These are phyloP conservation scores for Tulasnella sp. DNA, from an alignment of 768 basidiomycete species.

Conservation along the genomic window DNA sequence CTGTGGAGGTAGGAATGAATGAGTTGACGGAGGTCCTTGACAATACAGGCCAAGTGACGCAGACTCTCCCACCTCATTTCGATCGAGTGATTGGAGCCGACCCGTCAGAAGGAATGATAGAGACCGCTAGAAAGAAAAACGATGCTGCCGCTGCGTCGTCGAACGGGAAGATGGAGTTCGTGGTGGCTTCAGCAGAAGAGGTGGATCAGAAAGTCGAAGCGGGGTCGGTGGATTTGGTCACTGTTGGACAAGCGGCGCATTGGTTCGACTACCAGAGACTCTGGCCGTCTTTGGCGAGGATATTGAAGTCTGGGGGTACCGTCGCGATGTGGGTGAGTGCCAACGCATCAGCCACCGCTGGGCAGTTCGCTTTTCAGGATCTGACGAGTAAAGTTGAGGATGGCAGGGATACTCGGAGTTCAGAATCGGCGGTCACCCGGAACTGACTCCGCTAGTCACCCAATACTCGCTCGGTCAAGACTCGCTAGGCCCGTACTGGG, in stretches of 20 bases:
- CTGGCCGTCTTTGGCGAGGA: conserved; percentile 20
- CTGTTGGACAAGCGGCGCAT: conserved; percentile 26
- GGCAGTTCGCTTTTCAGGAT: not conserved
- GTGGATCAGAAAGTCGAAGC: conserved; percentile 35
- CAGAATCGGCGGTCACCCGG: conserved; percentile 49
- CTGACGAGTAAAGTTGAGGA: not conserved
- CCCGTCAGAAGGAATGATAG: conserved; percentile 61
- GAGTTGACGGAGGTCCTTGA: too few relatives aligned
- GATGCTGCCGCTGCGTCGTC: not conserved
- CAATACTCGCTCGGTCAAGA: conserved; percentile 29
- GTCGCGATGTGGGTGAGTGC: conserved; percentile 23
- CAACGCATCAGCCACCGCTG: not conserved
- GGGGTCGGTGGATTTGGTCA: conserved; percentile 22
- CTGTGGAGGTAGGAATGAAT: too few relatives aligned
- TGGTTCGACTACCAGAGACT: conserved; percentile 24
- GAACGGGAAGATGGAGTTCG: not conserved
- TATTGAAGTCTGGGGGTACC: conserved; percentile 23
- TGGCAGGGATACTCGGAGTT: conserved; percentile 51
- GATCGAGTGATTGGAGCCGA: conserved; percentile 58
- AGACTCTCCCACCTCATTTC: conserved; percentile 42
- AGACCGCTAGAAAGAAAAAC: conserved; percentile 28
- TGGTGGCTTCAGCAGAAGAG: conserved; percentile 36
- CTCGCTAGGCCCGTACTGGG: conserved; percentile 63
- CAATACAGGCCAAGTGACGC: conserved; percentile 54
- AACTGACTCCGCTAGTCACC: conserved; percentile 45